Percentiles rank a stretch among this genome's conserved stretches.
Conservation (phyloP, 2,329 filamentous ascomycete species). For the Paramyrothecium roridum region DNA sequence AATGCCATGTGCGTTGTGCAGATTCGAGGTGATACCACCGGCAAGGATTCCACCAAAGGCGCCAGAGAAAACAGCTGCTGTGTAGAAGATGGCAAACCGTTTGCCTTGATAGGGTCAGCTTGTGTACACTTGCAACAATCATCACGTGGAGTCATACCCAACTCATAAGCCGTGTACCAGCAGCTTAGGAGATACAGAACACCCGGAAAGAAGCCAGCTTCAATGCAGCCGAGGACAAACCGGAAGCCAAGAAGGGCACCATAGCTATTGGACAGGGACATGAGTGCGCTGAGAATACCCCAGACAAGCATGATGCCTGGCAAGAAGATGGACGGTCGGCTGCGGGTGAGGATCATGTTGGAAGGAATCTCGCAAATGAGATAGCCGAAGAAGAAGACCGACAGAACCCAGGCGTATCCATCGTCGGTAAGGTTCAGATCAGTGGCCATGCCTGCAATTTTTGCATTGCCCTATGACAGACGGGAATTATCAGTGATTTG, state of each 20-base stretch:
- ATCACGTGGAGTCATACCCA: conserved; percentile 4
- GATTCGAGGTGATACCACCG: conserved; percentile 56
- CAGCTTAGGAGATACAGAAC: conserved; percentile 50
- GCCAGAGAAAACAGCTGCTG: conserved; percentile 55
- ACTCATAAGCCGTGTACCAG: conserved; percentile 44
- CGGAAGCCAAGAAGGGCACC: conserved; percentile 40
- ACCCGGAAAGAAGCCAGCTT: conserved; percentile 50
- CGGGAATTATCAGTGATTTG: not conserved
- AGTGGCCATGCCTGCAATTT: conserved; percentile 45
- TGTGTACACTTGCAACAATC: conserved; percentile 18
- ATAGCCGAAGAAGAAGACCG: conserved; percentile 53
- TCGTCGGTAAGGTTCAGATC: conserved; percentile 38
- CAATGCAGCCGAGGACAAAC: conserved; percentile 46
- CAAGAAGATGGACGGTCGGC: conserved; percentile 46
- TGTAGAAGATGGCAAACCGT: conserved; percentile 55
- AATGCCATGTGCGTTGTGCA: conserved; percentile 50
- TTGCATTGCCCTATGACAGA: conserved; percentile 38
- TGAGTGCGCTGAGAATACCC: conserved; percentile 33
- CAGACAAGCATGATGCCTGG: conserved; percentile 48
- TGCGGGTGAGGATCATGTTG: conserved; percentile 49
- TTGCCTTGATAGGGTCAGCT: conserved; percentile 34
- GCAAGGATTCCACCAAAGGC: conserved; percentile 63
- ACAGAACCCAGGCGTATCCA: conserved; percentile 46
- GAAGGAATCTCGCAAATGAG: conserved; percentile 51
- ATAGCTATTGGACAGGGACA: conserved; percentile 45